Conservation (phyloP, 495 filamentous ascomycete genomes). For the Xylaria grammica region DNA sequence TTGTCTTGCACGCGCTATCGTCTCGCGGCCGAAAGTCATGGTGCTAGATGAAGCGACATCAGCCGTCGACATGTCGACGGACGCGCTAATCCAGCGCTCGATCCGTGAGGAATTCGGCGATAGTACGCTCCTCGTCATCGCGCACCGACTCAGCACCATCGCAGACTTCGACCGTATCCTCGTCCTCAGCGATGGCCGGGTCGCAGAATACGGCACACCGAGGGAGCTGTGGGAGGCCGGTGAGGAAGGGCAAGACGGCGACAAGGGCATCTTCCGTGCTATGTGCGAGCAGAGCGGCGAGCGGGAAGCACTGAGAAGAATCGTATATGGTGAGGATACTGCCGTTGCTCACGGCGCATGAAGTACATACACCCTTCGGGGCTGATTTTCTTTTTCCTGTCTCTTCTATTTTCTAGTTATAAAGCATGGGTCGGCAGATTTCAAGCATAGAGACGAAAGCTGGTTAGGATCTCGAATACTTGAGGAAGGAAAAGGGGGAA, state of each 20-base stretch:
- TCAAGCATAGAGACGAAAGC: background rate
- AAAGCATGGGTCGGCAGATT: background rate
- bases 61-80: slow-evolving; percentile 87
- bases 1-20: slow-evolving; percentile 85
- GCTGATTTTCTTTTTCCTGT: background rate
- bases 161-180: slow-evolving; percentile 85
- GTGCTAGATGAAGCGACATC: slow-evolving; percentile 90
- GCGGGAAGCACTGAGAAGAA: slow-evolving; percentile 61
- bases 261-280: slow-evolving; percentile 65
- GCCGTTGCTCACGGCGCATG: background rate
- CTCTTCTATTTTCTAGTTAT: background rate
- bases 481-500: background rate
- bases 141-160: slow-evolving; percentile 85
- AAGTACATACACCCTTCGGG: background rate
- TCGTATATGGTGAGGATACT: slow-evolving; percentile 49
- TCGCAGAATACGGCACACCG: slow-evolving; percentile 76
- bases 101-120: slow-evolving; percentile 81
- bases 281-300: slow-evolving; percentile 82
- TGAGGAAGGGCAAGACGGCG: slow-evolving; percentile 44
- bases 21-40: slow-evolving; percentile 80
- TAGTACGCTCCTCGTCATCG: slow-evolving; percentile 85
- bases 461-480: background rate
- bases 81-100: slow-evolving; percentile 78
- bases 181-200: slow-evolving; percentile 76
- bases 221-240: slow-evolving; percentile 65